phyloP scores from a whole-genome alignment of 768 basidiomycete species.

The Boletus fagicola region DNA sequence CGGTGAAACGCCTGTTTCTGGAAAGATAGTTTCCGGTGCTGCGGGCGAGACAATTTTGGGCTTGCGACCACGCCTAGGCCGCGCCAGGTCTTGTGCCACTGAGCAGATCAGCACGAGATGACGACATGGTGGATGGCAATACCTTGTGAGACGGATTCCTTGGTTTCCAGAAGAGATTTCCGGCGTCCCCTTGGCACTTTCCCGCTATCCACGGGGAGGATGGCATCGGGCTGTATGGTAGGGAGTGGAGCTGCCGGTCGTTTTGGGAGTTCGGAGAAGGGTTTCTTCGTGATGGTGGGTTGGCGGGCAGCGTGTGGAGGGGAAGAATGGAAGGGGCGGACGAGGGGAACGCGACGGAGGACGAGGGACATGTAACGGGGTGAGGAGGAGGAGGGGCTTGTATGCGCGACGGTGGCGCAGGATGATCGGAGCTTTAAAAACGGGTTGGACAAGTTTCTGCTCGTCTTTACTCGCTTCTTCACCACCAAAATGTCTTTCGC shows the following conservation, averaged over 20 bases:
- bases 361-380: slow-evolving; percentile 7
- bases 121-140: background rate
- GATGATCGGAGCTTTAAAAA: slow-evolving; percentile 35
- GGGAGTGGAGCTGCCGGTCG: slow-evolving; percentile 17
- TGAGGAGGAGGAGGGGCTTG: slow-evolving; percentile 7
- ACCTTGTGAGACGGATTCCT: slow-evolving; percentile 7
- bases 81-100: slow-evolving; percentile 1
- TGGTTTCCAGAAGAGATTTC: background rate
- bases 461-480: slow-evolving; percentile 32
- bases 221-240: background rate
- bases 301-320: background rate
- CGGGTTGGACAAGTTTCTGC: slow-evolving; percentile 32
- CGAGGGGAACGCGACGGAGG: slow-evolving; percentile 12
- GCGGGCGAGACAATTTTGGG: slow-evolving; percentile 1
- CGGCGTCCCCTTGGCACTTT: background rate
- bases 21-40: background rate
- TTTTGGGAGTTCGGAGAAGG: slow-evolving; percentile 57
- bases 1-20: background rate
- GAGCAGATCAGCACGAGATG: background rate
- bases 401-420: slow-evolving; percentile 36
- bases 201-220: background rate
- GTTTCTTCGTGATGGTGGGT: slow-evolving; percentile 46
- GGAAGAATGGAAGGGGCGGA: slow-evolving; percentile 13
- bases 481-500: slow-evolving; percentile 71
- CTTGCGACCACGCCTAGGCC: slow-evolving; percentile 20